Conservation (phyloP, 495 filamentous ascomycete genomes). For the Penicillium alfredii region DNA sequence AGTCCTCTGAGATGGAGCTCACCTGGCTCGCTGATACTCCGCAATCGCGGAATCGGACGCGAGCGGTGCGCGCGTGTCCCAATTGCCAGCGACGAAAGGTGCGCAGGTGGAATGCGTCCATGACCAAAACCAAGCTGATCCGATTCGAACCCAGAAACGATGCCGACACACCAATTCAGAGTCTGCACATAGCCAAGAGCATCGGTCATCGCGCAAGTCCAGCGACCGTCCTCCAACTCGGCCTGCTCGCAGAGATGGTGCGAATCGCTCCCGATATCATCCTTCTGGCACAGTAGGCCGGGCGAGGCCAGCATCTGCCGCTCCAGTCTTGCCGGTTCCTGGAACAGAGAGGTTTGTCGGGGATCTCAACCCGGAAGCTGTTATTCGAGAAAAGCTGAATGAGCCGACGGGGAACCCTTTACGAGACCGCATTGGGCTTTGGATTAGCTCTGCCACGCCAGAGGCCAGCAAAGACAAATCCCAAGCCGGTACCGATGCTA, state of each 20-base stretch:
- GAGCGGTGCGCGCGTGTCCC: conserved; percentile 32
- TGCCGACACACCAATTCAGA: conserved; percentile 26
- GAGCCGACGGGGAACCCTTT: conserved; percentile 27
- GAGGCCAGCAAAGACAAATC: conserved; percentile 1
- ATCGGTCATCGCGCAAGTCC: conserved; percentile 4
- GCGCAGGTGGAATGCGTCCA: conserved; percentile 1
- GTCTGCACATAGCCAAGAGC: conserved; percentile 1
- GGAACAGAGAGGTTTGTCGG: conserved; percentile 40
- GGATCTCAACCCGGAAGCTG: conserved; percentile 44
- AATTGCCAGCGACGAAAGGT: conserved; percentile 34
- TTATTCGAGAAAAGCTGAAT: conserved; percentile 35
- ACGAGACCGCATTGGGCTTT: conserved; percentile 39
- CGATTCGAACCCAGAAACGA: conserved; percentile 27
- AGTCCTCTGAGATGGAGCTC: conserved; percentile 25
- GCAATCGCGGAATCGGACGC: conserved; percentile 29
- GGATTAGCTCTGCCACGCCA: conserved; percentile 32
- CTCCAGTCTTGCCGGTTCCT: conserved; percentile 8
- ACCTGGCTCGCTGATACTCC: conserved; percentile 36
- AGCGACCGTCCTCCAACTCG: not conserved
- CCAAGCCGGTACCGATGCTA: conserved; percentile 1
- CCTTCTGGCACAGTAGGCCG: not conserved
- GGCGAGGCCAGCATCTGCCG: conserved; percentile 4
- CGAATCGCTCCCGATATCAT: not conserved
- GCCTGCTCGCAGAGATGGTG: not conserved
- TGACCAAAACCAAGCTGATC: not conserved